Evolutionary conservation across 805 yeast genomes (phyloP).

Genomic region (Ogataea siamensis): DNA sequence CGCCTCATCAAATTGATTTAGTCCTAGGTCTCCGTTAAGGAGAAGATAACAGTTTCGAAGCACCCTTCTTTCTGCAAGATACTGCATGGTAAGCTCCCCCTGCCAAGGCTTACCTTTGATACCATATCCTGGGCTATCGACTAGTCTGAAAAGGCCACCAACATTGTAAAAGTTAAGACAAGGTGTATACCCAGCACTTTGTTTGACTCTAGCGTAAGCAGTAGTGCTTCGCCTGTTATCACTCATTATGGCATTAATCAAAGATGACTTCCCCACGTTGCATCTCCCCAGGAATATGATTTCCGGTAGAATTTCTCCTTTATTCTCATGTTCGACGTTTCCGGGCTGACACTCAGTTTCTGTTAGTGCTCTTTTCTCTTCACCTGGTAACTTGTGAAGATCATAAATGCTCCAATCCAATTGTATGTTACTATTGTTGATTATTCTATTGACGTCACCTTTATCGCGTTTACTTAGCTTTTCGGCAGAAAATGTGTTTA

Average conservation of each 20-base stretch:
- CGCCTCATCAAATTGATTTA: slow-evolving; percentile 52
- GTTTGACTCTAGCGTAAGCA: slow-evolving; percentile 43
- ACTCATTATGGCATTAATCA: slow-evolving; percentile 60
- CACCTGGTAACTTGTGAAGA: slow-evolving; percentile 58
- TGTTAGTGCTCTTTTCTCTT: slow-evolving; percentile 28
- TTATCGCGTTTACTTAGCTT: slow-evolving; percentile 10
- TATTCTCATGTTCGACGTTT: slow-evolving; percentile 4
- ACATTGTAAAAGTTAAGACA: slow-evolving; percentile 72
- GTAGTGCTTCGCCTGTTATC: slow-evolving; percentile 31
- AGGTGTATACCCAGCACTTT: slow-evolving; percentile 44
- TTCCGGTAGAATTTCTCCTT: slow-evolving; percentile 56
- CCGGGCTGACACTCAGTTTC: background rate
- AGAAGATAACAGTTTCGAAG: slow-evolving; percentile 61
- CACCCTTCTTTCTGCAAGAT: slow-evolving; percentile 52
- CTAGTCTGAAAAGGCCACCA: slow-evolving; percentile 59
- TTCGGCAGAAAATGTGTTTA: slow-evolving; percentile 10
- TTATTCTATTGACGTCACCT: slow-evolving; percentile 35
- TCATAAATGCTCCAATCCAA: slow-evolving; percentile 61
- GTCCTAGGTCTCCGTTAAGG: slow-evolving; percentile 58
- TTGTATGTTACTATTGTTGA: slow-evolving; percentile 43
- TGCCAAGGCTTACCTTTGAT: slow-evolving; percentile 60
- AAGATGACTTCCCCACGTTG: slow-evolving; percentile 83
- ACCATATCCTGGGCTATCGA: slow-evolving; percentile 94
- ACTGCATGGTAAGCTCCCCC: slow-evolving; percentile 66
- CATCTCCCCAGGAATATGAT: slow-evolving; percentile 75